Evolutionary conservation across 2,329 filamentous ascomycete species (phyloP), one percentile per base, ranked within the genome.

Genomic region (Emmonsia crescens): DNA sequence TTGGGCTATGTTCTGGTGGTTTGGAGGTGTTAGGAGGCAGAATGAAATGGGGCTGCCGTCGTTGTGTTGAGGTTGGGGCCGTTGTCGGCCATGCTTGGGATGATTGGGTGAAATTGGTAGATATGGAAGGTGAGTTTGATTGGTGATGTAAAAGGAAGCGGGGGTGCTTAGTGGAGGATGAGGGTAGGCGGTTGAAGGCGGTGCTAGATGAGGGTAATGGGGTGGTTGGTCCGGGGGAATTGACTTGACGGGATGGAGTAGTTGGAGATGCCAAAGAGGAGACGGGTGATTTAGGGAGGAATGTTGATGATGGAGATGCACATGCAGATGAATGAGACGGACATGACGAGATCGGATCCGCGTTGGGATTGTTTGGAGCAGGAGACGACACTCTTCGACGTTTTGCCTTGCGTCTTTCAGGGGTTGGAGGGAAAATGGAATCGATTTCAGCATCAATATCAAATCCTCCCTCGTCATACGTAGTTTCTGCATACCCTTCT

Each of bases 11-110:
- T 3, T 62, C 60, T 19, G 61, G 57, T 2, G 59, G 60, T 4
- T 72, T 71, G 3, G 73, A 73, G 2, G 73, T 74, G 0, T 73
- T 74, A 42, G 69, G 69, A 2, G 75, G 75, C 3, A 77, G 65
- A 12, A 76, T 68, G 60, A 77, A 77, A 9, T 65, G 62, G 3
- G 74, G 74, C 62, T 74, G 76, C 27, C 68, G 69, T 57, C 66
- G 56, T n/a, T 55, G 62, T 27, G 60, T 59, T n/a, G 63, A 48
- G 49, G 46, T 10, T 12, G 33, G 49, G 46, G 46, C 46, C 5
- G 63, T 44, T 19, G 38, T 44, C 68, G 31, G 24, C 5, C 21
- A 12, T 48, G 33, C 38, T 27, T 57, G 56, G 21, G 29, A 19
- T 33, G 38, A 31, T 3, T 10, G 9, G 24, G 19, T n/a, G 33